Conservation (phyloP, 208 protist species). For the Wallacemonas sp. region DNA sequence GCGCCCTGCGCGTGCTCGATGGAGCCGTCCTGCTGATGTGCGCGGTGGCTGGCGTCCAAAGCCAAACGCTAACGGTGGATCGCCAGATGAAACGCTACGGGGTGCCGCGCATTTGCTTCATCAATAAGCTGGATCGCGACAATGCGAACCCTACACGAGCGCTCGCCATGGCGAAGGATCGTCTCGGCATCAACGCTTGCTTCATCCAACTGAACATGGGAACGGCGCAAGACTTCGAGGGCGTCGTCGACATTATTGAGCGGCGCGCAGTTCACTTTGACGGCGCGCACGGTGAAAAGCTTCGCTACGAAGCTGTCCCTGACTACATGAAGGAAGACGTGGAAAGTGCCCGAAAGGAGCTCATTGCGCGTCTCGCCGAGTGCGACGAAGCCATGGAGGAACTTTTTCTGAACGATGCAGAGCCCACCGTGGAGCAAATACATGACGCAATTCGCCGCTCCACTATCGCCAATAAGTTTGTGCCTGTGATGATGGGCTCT, state of each 20-base stretch:
- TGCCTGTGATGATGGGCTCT: constrained; percentile 96
- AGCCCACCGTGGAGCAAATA: constrained; percentile 89
- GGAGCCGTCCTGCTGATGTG: constrained; percentile 98
- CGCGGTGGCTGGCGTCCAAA: constrained; percentile 96
- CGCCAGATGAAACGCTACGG: constrained; percentile 98
- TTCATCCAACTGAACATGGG: constrained; percentile 98
- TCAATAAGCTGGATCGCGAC: constrained; percentile 99
- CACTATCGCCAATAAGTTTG: constrained; percentile 95
- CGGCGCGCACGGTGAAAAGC: constrained; percentile 89
- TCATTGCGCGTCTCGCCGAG: constrained; percentile 95
- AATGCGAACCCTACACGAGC: constrained; percentile 90
- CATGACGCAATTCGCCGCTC: constrained; percentile 92
- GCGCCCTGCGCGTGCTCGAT: constrained; percentile 98
- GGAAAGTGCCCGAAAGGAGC: constrained; percentile 75
- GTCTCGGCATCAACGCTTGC: constrained; percentile 95
- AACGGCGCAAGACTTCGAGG: constrained; percentile 94
- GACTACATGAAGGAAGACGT: constrained; percentile 79
- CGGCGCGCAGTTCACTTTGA: constrained; percentile 93
- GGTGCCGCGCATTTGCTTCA: constrained; percentile 97
- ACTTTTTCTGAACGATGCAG: constrained; percentile 92
- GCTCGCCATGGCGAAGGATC: constrained; percentile 80
- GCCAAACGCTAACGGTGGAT: constrained; percentile 99
- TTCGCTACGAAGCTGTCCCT: constrained; percentile 83
- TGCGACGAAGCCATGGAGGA: constrained; percentile 95
- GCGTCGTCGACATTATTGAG: constrained; percentile 96